phyloP scores from a whole-genome alignment of 768 basidiomycete species.

The Pisolithus marmoratus region DNA sequence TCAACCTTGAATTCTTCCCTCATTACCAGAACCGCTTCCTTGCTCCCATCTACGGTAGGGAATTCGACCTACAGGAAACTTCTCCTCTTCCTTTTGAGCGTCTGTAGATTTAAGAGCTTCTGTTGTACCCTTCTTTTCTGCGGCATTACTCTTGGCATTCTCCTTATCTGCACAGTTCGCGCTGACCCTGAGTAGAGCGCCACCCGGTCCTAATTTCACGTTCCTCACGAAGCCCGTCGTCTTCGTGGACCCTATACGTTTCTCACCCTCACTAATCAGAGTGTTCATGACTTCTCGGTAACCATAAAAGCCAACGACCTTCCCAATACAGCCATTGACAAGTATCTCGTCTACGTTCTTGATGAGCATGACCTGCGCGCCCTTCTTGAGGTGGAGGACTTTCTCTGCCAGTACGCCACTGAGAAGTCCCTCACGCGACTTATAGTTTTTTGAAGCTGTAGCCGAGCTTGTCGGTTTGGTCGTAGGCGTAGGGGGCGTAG shows the following conservation, averaged over 20 bases:
- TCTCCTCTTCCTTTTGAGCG: conserved; percentile 34
- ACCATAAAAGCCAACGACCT: conserved; percentile 48
- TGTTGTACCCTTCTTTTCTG: conserved; percentile 19
- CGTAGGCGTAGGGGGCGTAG: conserved; percentile 22
- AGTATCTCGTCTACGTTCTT: conserved; percentile 58
- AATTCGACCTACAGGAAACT: conserved; percentile 45
- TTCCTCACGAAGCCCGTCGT: conserved; percentile 32
- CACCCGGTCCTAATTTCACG: conserved; percentile 27
- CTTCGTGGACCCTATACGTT: conserved; percentile 18
- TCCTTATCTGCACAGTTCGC: conserved; percentile 26
- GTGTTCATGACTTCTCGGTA: conserved; percentile 15
- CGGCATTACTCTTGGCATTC: conserved; percentile 16
- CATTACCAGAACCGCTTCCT: conserved; percentile 43
- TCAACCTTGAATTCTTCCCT: conserved; percentile 51
- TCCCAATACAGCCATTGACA: conserved; percentile 68
- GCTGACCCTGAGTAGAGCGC: conserved; percentile 10
- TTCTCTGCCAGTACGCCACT: conserved; percentile 57
- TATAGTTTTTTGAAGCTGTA: conserved; percentile 3
- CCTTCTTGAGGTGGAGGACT: conserved; percentile 49
- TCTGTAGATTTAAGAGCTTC: conserved; percentile 19
- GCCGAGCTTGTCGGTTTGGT: conserved; percentile 19
- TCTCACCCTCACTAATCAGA: conserved; percentile 19
- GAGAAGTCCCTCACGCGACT: conserved; percentile 49
- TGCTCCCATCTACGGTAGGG: conserved; percentile 33
- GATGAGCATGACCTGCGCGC: conserved; percentile 65